A percentile compares a stretch with the other conserved stretches of the same genome.
Evolutionary conservation across 148 eudicot species (phyloP).

Genomic region (Fagopyrum tataricum): DNA sequence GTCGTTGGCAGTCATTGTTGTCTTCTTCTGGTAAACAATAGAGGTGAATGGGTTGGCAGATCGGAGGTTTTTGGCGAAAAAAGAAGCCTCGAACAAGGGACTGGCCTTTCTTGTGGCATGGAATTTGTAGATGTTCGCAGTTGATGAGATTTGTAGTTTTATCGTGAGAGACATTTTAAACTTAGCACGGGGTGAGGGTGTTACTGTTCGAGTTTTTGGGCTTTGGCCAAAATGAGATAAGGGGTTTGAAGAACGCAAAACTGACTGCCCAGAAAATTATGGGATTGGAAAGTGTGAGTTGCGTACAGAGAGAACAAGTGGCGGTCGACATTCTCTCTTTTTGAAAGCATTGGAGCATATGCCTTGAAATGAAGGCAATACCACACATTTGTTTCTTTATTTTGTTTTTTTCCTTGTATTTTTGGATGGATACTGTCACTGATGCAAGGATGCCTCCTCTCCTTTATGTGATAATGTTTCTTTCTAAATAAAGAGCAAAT

Average conservation of each 20-base stretch:
- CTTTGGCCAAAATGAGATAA: no score
- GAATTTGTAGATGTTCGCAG: neutral
- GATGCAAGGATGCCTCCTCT: no score
- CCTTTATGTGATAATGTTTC: no score
- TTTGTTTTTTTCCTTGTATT: no score
- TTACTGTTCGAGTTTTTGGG: no score
- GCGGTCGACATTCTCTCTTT: neutral
- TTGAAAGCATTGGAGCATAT: neutral
- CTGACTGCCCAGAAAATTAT: no score
- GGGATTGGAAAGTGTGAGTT: neutral
- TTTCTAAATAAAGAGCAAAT: no score
- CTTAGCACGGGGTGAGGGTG: no score
- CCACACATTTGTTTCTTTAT: neutral
- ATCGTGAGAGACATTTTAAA: neutral
- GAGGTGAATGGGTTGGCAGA: neutral
- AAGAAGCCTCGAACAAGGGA: no score
- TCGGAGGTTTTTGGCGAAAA: no score
- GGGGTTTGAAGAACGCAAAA: no score
- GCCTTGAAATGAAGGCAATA: neutral
- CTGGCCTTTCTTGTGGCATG: neutral
- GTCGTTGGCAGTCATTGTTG: neutral
- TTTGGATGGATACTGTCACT: no score
- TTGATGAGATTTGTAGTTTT: neutral
- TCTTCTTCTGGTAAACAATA: neutral
- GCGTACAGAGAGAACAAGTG: neutral